Evolutionary conservation across 495 filamentous ascomycete genomes (phyloP).

Genomic region (Penicillium verhagenii): DNA sequence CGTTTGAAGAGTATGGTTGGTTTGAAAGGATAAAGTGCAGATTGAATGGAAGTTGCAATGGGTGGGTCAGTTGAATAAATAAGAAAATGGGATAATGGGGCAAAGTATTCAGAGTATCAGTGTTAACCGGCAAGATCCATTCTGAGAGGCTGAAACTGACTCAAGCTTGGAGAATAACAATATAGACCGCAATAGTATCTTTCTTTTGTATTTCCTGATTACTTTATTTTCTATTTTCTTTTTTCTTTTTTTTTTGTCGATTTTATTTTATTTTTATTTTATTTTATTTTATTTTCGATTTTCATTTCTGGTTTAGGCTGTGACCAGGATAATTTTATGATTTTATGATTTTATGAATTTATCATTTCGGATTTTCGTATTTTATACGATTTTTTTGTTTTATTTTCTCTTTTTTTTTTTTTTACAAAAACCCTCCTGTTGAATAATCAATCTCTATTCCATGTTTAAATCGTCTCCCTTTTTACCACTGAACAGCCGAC

Average conservation of each 20-base stretch:
- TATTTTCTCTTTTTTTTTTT: not conserved
- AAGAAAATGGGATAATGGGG: slow-evolving; percentile 2
- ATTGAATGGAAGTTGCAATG: not conserved
- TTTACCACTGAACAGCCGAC: not conserved
- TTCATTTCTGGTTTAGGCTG: slow-evolving; percentile 6
- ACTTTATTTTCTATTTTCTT: not conserved
- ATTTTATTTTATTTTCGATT: slow-evolving; percentile 6
- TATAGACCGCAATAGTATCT: not conserved
- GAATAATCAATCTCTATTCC: no score
- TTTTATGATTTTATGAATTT: slow-evolving; percentile 11
- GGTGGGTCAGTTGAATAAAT: slow-evolving; percentile 22
- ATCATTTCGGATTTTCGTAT: not conserved
- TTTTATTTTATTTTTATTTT: slow-evolving; percentile 10
- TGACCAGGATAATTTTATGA: not conserved
- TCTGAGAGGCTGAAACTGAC: slow-evolving; percentile 26
- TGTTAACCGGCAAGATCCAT: not conserved
- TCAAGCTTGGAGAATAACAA: not conserved
- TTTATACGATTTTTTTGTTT: not conserved
- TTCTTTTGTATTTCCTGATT: not conserved
- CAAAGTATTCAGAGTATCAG: not conserved
- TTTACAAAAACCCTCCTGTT: no score
- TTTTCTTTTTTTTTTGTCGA: slow-evolving; percentile 8
- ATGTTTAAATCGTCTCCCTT: no score
- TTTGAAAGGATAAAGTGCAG: not conserved
- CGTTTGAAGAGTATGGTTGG: no score